These are phyloP conservation scores for Lophiostoma macrostomum DNA, from an alignment of 495 filamentous ascomycete species.

Conservation along the genomic window DNA sequence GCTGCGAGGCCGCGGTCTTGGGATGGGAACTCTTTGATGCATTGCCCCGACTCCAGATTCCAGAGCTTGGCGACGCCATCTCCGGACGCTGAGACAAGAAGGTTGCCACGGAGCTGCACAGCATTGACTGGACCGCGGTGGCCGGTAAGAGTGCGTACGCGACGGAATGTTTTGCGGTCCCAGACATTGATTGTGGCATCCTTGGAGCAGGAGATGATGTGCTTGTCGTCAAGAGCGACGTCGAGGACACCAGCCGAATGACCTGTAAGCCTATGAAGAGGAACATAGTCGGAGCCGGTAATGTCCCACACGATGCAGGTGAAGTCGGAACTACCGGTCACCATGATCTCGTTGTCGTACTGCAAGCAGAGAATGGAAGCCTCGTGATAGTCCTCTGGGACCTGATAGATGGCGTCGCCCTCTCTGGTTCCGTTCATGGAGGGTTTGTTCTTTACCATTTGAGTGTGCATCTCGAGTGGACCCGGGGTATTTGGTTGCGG, in stretches of 20 bases:
- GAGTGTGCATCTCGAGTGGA: constrained; percentile 27
- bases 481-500: constrained; percentile 28
- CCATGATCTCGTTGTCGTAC: constrained; percentile 86
- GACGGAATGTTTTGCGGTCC: constrained; percentile 73
- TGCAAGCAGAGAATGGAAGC: constrained; percentile 93
- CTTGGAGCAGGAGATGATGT: constrained; percentile 95
- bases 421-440: constrained; percentile 49
- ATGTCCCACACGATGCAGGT: constrained; percentile 92
- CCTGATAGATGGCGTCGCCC: constrained; percentile 40
- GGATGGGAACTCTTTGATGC: constrained; percentile 81
- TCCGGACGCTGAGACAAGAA: constrained; percentile 86
- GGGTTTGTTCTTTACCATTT: constrained; percentile 38
- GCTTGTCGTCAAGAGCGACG: constrained; percentile 82
- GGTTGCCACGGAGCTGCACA: constrained; percentile 86
- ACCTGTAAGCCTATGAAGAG: constrained; percentile 67
- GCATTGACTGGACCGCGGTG: constrained; percentile 93
- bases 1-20: constrained; percentile 90
- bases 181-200: constrained; percentile 89
- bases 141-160: constrained; percentile 72
- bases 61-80: constrained; percentile 91
- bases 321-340: constrained; percentile 89
- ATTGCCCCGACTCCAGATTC: constrained; percentile 81
- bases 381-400: constrained; percentile 58
- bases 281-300: constrained; percentile 59
- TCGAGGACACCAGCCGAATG: constrained; percentile 90